Conservation (phyloP, 148 eudicot species). For the Chenopodium berlandieri region DNA sequence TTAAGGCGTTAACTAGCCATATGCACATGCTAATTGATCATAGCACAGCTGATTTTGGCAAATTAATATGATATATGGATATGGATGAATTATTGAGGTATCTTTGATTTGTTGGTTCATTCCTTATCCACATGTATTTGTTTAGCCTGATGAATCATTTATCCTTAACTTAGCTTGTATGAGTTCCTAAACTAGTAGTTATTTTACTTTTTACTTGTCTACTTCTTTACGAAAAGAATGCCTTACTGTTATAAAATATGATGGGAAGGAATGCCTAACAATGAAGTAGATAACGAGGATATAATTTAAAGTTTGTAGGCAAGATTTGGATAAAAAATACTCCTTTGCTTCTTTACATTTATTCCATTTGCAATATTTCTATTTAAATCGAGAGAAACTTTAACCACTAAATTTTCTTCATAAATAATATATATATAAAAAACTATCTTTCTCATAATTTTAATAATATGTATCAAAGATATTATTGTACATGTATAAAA, state of each 20-base stretch:
- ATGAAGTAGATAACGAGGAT: conserved; percentile 2
- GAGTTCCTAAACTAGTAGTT: conserved; percentile 11
- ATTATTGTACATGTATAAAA: no score
- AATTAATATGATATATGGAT: not conserved
- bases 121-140: conserved; percentile 24
- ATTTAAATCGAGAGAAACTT: no score
- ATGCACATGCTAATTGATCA: not conserved
- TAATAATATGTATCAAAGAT: no score
- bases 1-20: not conserved
- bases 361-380: no score
- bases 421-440: no score
- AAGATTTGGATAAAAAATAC: not conserved
- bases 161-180: conserved; percentile 8
- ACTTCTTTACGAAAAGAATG: conserved; percentile 24
- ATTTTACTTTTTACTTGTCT: conserved; percentile 10
- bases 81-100: not conserved
- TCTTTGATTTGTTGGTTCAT: not conserved
- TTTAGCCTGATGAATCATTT: conserved; percentile 9
- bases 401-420: no score
- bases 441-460: no score
- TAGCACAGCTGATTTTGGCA: not conserved
- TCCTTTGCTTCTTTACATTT: no score
- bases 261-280: conserved; percentile 10
- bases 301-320: not conserved
- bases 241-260: not conserved